A percentile compares a stretch with the other conserved stretches of the same genome.
phyloP scores from a whole-genome alignment of 345 rosid genomes.

The Euclidium syriacum region DNA sequence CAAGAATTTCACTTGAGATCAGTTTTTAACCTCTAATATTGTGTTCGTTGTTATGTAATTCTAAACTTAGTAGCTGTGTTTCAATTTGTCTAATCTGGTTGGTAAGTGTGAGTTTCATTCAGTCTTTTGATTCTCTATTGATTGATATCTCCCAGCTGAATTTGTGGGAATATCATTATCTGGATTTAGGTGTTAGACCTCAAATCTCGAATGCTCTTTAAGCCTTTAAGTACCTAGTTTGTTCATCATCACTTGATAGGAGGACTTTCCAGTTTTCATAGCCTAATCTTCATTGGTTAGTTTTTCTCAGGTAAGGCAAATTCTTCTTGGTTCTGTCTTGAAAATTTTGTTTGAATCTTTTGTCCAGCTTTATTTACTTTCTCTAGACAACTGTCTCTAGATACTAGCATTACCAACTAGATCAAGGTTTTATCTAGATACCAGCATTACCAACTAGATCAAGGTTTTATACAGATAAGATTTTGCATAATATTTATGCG shows the following conservation, averaged over 20 bases:
- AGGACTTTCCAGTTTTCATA: not conserved
- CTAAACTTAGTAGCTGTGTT: not conserved
- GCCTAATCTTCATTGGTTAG: not conserved
- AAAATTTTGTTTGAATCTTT: not conserved
- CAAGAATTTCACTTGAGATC: not conserved
- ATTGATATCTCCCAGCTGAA: not conserved
- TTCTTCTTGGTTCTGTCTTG: not conserved
- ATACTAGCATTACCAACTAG: not conserved
- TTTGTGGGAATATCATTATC: not conserved
- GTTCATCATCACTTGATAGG: not conserved
- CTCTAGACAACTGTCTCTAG: too few species aligned
- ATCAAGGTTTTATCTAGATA: not conserved
- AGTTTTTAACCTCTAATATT: not conserved
- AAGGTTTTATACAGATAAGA: not conserved
- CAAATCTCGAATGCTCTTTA: not conserved
- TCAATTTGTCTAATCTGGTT: not conserved
- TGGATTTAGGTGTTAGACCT: not conserved
- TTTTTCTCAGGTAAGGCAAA: not conserved
- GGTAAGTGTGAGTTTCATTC: not conserved
- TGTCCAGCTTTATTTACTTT: too few species aligned
- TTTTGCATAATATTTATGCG: not conserved
- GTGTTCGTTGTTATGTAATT: not conserved
- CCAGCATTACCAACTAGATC: not conserved
- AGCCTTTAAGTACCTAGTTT: not conserved
- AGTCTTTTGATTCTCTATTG: not conserved